Percentiles rank a stretch among this genome's conserved stretches.
Evolutionary conservation across 148 eudicot species (phyloP).

Genomic region (Drosera capensis): DNA sequence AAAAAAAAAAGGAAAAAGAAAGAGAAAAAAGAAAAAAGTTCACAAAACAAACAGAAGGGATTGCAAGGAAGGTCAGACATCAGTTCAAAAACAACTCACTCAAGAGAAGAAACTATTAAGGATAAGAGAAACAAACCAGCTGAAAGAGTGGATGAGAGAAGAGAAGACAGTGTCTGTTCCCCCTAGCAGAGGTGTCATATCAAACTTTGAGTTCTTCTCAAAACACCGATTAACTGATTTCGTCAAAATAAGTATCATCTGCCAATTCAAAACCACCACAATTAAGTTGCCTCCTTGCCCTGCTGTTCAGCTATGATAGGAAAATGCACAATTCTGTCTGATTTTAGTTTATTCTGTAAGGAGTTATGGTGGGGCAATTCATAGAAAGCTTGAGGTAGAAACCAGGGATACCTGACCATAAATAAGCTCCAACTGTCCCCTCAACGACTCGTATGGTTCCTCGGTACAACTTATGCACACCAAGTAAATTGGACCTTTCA

Average conservation of each 20-base stretch:
- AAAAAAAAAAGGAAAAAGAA: too few species aligned
- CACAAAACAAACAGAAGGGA: too few species aligned
- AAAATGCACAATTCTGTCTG: neutral
- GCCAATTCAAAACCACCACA: constrained; percentile 8
- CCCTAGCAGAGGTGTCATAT: constrained; percentile 98
- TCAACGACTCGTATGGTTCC: constrained; percentile 73
- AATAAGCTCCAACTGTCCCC: constrained; percentile 78
- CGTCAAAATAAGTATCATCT: constrained; percentile 94
- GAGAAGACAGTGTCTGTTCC: constrained; percentile 96
- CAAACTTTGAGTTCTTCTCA: constrained; percentile 92
- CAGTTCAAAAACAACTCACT: neutral
- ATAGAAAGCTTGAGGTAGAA: too few species aligned
- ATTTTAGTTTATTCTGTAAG: neutral
- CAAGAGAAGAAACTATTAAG: constrained; percentile 7
- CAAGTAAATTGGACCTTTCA: constrained; percentile 85
- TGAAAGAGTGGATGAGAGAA: constrained; percentile 93
- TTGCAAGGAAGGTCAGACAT: too few species aligned
- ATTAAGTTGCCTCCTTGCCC: too few species aligned
- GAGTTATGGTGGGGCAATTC: neutral
- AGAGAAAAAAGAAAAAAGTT: too few species aligned
- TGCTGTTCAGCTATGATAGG: too few species aligned
- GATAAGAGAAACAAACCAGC: constrained; percentile 51
- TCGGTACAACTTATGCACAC: constrained; percentile 98
- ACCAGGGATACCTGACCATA: constrained; percentile 72
- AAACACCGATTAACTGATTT: constrained; percentile 93